Evolutionary conservation across 73 alveolate genomes (phyloP), one percentile per base, ranked within the genome.

Genomic region (Urostyla sp.): DNA sequence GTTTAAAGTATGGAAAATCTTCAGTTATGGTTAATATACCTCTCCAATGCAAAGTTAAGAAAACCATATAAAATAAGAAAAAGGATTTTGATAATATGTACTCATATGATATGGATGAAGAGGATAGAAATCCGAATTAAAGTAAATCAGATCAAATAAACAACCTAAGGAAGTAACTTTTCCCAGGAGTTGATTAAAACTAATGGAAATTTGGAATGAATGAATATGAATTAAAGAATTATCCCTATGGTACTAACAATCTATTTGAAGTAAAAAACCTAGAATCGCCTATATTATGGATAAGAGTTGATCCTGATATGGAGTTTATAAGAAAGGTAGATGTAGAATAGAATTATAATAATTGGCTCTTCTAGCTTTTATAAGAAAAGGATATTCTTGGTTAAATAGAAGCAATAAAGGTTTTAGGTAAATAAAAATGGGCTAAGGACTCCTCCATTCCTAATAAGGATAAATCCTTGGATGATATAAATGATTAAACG

Each of bases 301-400:
- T 88, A 16, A 55, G 95, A 57, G 91, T 88, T 7, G 95, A 88
- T 52, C 90, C 91, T 2, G 95, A 88, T 35, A 57, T 80, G 72
- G 85, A 88, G 46, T 82, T 20, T 73, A 63, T 88, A 13, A 88
- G 95, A 37, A 88, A 83, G 61, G 87, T 80, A 0, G 54, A 53
- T 13, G 84, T 88, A 0, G 63, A 78, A 0, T 45, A 74, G 23
- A 84, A 58, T 18, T 81, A 82, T 18, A 61, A 60, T 46, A 72
- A 72, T 48, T 83, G 89, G 90, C 90, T 84, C 8, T 87, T 81
- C 50, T 80, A 88, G 61, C 31, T 88, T 60, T 67, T 82, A 23
- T 56, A 74, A 74, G 95, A 88, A 56, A 88, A 73, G 75, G 95
- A 88, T 88, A 79, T 83, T 11, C 37, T 88, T 28, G 95, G 92